phyloP scores from a whole-genome alignment of 176 grass and related monocot genomes.

The Rhynchospora tenuis region DNA sequence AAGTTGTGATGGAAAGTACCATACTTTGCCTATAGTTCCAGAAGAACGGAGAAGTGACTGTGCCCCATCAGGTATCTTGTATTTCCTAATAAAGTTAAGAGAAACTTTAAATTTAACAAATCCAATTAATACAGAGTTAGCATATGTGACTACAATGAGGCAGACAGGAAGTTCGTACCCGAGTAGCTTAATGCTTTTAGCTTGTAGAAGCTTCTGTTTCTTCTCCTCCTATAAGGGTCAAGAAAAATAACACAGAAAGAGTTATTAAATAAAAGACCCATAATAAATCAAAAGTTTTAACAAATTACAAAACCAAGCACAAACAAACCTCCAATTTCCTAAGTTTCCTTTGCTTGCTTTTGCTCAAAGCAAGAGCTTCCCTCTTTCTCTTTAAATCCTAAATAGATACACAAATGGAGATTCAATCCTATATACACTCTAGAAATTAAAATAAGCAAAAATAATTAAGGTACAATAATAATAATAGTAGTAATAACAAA shows the following conservation, averaged over 20 bases:
- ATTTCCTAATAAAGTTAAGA: constrained; percentile 43
- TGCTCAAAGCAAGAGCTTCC: constrained; percentile 60
- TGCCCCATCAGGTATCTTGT: constrained; percentile 63
- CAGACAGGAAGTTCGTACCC: constrained; percentile 43
- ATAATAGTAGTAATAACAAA: too few relatives aligned
- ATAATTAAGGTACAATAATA: not conserved
- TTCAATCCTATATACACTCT: not conserved
- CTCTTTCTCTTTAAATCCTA: constrained; percentile 26
- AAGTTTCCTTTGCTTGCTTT: constrained; percentile 66
- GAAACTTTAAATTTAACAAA: not conserved
- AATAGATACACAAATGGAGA: not conserved
- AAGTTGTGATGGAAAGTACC: not conserved
- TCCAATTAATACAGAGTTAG: not conserved
- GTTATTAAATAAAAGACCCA: not conserved
- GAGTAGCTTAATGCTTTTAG: constrained; percentile 62
- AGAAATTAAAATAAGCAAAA: not conserved
- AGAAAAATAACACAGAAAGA: not conserved
- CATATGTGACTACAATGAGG: constrained; percentile 12
- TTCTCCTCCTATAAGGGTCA: constrained; percentile 63
- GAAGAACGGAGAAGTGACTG: constrained; percentile 74
- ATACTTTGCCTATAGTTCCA: constrained; percentile 84
- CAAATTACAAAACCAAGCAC: not conserved
- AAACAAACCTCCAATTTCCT: constrained; percentile 62
- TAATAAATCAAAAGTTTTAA: not conserved
- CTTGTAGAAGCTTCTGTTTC: constrained; percentile 58